phyloP scores from a whole-genome alignment of 306 rosid species.

The Cicer yamashitae region DNA sequence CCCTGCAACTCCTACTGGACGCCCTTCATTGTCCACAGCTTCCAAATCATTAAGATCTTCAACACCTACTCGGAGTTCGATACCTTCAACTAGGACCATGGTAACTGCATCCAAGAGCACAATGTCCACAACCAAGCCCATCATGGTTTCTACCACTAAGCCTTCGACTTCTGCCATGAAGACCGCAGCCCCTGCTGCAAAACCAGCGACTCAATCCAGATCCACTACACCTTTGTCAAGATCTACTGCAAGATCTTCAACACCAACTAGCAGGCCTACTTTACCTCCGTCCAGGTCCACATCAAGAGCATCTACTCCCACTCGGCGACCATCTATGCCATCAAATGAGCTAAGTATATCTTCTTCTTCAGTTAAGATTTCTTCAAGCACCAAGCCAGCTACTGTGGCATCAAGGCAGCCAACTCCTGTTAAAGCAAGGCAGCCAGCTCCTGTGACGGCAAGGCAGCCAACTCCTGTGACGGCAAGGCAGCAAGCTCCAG shows the following conservation, averaged over 20 bases:
- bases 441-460: constrained; percentile 36
- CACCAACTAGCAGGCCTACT: constrained; percentile 83
- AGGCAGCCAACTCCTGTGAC: constrained; percentile 61
- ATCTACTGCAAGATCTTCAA: constrained; percentile 78
- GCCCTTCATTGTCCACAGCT: constrained; percentile 61
- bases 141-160: constrained; percentile 50
- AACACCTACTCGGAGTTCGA: constrained; percentile 79
- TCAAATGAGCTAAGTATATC: constrained; percentile 64
- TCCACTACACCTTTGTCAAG: constrained; percentile 86
- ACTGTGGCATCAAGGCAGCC: constrained; percentile 60
- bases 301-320: constrained; percentile 90
- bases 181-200: constrained; percentile 55
- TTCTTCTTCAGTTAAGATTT: constrained; percentile 56
- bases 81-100: constrained; percentile 58
- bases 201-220: constrained; percentile 67
- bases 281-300: constrained; percentile 77
- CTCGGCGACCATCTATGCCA: constrained; percentile 74
- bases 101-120: constrained; percentile 60
- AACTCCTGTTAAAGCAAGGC: constrained; percentile 44
- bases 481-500: constrained; percentile 59
- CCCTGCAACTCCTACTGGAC: constrained; percentile 85
- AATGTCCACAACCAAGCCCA: constrained; percentile 57
- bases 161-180: constrained; percentile 51
- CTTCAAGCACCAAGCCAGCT: constrained; percentile 68
- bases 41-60: constrained; percentile 82